A percentile compares a stretch with the other conserved stretches of the same genome.
Conservation (phyloP, 2,329 filamentous ascomycete species). For the Aureobasidium sp. region DNA sequence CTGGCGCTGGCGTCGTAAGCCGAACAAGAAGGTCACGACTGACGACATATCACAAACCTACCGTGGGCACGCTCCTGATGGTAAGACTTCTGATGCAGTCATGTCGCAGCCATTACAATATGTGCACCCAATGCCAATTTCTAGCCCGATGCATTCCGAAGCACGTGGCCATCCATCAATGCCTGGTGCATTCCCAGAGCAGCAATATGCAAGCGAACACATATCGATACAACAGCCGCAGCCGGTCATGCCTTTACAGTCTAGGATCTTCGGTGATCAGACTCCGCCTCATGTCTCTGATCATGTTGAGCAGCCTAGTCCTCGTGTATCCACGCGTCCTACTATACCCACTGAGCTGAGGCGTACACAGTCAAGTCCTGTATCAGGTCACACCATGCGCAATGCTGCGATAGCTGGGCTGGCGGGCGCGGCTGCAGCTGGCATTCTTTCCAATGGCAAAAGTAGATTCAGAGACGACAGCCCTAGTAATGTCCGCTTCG, state of each 20-base stretch:
- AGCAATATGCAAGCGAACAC: constrained; percentile 44
- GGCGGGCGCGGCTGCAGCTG: constrained; percentile 33
- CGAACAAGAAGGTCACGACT: constrained; percentile 31
- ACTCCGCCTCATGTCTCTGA: constrained; percentile 30
- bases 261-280: constrained; percentile 52
- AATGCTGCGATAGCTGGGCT: constrained; percentile 39
- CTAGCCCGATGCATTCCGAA: constrained; percentile 58
- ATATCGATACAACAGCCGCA: constrained; percentile 79
- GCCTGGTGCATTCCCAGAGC: constrained; percentile 25
- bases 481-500: constrained; percentile 48
- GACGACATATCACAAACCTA: background rate
- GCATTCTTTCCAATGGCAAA: constrained; percentile 26
- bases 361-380: constrained; percentile 28
- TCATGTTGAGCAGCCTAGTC: constrained; percentile 36
- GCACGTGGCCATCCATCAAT: constrained; percentile 31
- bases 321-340: constrained; percentile 33
- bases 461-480: constrained; percentile 25
- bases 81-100: constrained; percentile 19
- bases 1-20: constrained; percentile 53
- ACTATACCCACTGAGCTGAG: constrained; percentile 16
- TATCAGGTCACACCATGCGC: constrained; percentile 18
- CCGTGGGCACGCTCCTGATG: background rate
- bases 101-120: constrained; percentile 51
- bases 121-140: constrained; percentile 60
- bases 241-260: constrained; percentile 60